Evolutionary conservation across 225 moss, liverwort and hornwort genomes (phyloP).

Genomic region (Straminergon stramineum): DNA sequence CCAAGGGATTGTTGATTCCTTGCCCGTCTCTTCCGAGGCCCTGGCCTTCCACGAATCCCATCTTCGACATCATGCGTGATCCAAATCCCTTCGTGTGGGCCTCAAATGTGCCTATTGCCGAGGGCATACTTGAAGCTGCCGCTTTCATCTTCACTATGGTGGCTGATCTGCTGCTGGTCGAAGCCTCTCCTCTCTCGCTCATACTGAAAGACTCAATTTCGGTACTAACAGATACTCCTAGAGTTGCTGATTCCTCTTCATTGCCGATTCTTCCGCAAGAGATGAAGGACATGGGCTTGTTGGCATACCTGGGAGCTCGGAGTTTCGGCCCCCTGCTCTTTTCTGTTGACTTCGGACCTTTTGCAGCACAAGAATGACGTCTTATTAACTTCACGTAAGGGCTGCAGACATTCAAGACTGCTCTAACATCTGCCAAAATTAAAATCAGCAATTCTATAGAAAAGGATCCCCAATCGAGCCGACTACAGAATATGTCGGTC

Average conservation of each 20-base stretch:
- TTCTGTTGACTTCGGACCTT: constrained; percentile 10
- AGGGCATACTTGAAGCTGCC: neutral
- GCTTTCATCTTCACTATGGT: constrained; percentile 1
- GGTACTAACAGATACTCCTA: constrained; percentile 10
- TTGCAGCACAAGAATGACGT: neutral
- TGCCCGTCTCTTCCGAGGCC: constrained; percentile 84
- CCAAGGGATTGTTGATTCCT: constrained; percentile 74
- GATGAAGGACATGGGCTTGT: constrained; percentile 70
- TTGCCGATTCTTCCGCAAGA: constrained; percentile 46
- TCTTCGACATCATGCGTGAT: constrained; percentile 89
- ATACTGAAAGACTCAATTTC: constrained; percentile 1
- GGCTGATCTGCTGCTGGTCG: constrained; percentile 24
- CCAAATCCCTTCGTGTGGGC: constrained; percentile 89
- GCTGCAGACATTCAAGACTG: neutral
- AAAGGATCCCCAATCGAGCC: neutral
- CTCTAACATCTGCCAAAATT: neutral
- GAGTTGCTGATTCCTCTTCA: constrained; percentile 23
- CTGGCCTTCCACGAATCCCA: constrained; percentile 81
- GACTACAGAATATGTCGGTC: neutral
- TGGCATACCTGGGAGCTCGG: constrained; percentile 44
- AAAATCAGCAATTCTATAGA: neutral
- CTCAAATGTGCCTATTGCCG: constrained; percentile 64
- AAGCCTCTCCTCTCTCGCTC: constrained; percentile 23
- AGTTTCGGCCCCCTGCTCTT: constrained; percentile 5
- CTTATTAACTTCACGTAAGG: neutral